Evolutionary conservation across 2,329 filamentous ascomycete species (phyloP), one percentile per base, ranked within the genome.

Genomic region (Apiospora kogelbergensis): DNA sequence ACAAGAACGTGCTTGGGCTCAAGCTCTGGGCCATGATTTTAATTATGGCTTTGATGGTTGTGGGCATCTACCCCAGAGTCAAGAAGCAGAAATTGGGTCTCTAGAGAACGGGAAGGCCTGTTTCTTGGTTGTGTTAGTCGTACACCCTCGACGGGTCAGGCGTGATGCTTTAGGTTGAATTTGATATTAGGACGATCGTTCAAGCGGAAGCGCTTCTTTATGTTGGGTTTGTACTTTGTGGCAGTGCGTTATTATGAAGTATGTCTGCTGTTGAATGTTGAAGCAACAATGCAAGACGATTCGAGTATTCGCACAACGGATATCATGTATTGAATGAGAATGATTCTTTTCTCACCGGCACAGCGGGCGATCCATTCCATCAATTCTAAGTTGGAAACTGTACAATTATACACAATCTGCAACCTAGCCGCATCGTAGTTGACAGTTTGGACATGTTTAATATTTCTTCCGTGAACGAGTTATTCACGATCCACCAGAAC

Each of bases 31-130:
- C 90, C 1, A 86, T 93, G 2, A 78, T 93, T 60, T 77, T 93
- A n/a, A 86, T 90, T 1, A 83, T 85, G 5, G 82, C 90, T 15
- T 78, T 98, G 45, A 83, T 94, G 40, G 76, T 96, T 11, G 74
- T 89, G 24, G 95, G 96, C 0, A 81, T 97, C 20, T 85, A 92
- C 69, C 91, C 95, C 9, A 88, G 95, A 72, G 89, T 98, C 71
- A 93, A 94, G 84, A 89, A 91, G 82, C 86, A 89, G 71, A 98
- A 98, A 84, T 84, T 98, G 69, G 93, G 93, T 0, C 78, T 89
- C 66, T 80, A 46, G 74, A 17, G 15, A 33, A 15, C 17, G 30
- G 15, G 15, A 17, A 6, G 20, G 41, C 1, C 40, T 33, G n/a
- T 26, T 20, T 1, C 2, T 65, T 45, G 63, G 22, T n/a, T n/a